Evolutionary conservation across 106 monocot genomes (phyloP), one percentile per base, ranked within the genome.

Genomic region (Gastrodia elata): DNA sequence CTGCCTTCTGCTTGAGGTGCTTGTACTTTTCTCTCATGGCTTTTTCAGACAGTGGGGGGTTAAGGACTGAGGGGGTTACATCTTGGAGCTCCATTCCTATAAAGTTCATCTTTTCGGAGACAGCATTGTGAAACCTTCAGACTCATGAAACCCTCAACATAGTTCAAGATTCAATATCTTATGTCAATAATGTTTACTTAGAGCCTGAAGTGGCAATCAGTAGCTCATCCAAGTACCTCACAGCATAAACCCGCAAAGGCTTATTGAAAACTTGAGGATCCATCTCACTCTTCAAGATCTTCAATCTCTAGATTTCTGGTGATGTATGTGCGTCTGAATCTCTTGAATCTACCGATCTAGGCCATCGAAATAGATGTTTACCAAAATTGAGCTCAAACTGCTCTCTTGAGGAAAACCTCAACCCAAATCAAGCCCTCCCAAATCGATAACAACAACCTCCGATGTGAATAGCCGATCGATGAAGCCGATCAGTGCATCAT

Each of bases 1-100:
- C 92, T 2, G 81, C 85, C 76, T 88, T 90, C 75, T 79, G 86
- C 65, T 93, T 97, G 37, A 97, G 77, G 38, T 97, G 84, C 78
- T 84, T 97, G 78, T 97, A 93, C 76, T 74, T 82, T 28, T 92
- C 97, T 71, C 97, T 83, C 9, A 88, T 86, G 30, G 97, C 97
- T 73, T 97, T 97, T 74, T 97, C 92, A 6, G 92, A 87, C 83
- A 93, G 81, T 22, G 86, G 90, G 1, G 92, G 92, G 40, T 85
- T 79, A 59, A 97, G 73, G 1, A 93, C 90, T 4, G 88, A 88
- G 65, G 92, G 97, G 10, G 84, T 65, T 16, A 97, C 92, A 4
- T 88, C 97, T 79, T 90, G 97, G 7, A 97, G 72, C 75, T 90
- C 97, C 83, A 88, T 84, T n/a, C 97, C 97, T 73, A 97, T 79